Evolutionary conservation across 2,329 filamentous ascomycete species (phyloP), one percentile per base, ranked within the genome.

Genomic region (Pseudomassariella vexata): DNA sequence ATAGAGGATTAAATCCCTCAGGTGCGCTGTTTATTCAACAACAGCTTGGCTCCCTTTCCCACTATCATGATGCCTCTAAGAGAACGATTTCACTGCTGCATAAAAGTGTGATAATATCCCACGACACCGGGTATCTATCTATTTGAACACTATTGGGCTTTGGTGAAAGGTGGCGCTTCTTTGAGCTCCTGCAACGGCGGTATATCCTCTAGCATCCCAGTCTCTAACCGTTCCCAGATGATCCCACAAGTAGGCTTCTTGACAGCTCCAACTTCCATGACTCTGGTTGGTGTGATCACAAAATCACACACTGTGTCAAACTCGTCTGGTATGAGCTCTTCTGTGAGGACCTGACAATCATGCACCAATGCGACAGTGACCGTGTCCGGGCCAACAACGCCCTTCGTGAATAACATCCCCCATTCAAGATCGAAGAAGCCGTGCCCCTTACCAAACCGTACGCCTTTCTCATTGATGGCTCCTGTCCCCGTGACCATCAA

Each of bases 391-490:
- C 32, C 33, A 6, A 65, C 45, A 9, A 54, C 39, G 5, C 52
- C 49, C 9, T 59, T 40, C 12, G 54, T 49, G 17, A 47, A 51
- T 17, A 66, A 42, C 43, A 66, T 54, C 1, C 47, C 58, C 60
- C 59, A 66, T 35, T 63, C 62, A 6, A 66, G 48, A 28, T 66
- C 62, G 26, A 66, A 65, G 26, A 59, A 53, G 9, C 58, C 53
- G 27, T 57, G 52, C 1, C 60, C 61, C 36, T 63, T 62, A 22
- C 59, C 60, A 17, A 66, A 51, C 6, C 59, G 42, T 5, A 63
- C 44, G 1, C 63, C 63, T n/a, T 45, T 30, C 18, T 40, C 34
- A 15, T 54, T 62, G 44, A 66, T 57, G 3, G 56, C 60, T 9
- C 61, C 50, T 0, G 56, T 60, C 1, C 63, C 62, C 1, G 57